Base-by-base conservation (phyloP, 768 basidiomycete genomes). In the Mycena albidolilacea region DNA sequence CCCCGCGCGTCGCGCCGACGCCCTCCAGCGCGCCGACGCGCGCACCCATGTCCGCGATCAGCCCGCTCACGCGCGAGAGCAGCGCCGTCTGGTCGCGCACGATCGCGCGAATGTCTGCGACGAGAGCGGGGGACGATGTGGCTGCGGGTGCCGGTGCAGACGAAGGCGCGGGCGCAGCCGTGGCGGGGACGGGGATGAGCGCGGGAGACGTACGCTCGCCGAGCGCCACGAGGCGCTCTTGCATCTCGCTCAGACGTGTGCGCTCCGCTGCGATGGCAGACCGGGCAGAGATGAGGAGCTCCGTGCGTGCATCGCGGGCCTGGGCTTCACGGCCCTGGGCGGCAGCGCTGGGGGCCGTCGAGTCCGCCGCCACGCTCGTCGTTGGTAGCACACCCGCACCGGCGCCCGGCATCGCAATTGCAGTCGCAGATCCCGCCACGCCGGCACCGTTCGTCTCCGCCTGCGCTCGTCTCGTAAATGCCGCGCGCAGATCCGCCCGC, bases 31-130 rank as follows among this genome's bases (percentile, higher is more conserved):
- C 46, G 23, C 19, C 67, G 10, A 61, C 48, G 14, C 48, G 46
- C 46, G 46, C 30, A 15, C 59, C 59, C 21, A 69, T 30, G 21
- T 43, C 68, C 19, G 37, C 59, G 15, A 69, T 39, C 6, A 69
- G 61, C 38, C 61, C 52, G 0, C 38, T n/a, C 60, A 69, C 68
- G 60, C 68, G 68, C 60, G 60, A 35, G 30, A 69, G 68, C 2
- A 69, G 60, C 9, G 44, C 68, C 3, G 68, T 63, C 48, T 69
- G 68, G n/a, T 62, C 60, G 38, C 48, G 68, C 23, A 69, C 68
- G 52, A 69, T 21, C 8, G 60, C 21, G 60, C 68, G 68, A 35
- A 69, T 61, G 44, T 67, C 66, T 35, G 67, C 35, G 17, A 67
- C 35, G 57, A 50, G 58, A 17, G 59, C 12, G 14, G 59, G 21